Percentiles rank a stretch among this genome's conserved stretches.
Conservation (phyloP, 257 asterid species). For the Cordia subcordata region DNA sequence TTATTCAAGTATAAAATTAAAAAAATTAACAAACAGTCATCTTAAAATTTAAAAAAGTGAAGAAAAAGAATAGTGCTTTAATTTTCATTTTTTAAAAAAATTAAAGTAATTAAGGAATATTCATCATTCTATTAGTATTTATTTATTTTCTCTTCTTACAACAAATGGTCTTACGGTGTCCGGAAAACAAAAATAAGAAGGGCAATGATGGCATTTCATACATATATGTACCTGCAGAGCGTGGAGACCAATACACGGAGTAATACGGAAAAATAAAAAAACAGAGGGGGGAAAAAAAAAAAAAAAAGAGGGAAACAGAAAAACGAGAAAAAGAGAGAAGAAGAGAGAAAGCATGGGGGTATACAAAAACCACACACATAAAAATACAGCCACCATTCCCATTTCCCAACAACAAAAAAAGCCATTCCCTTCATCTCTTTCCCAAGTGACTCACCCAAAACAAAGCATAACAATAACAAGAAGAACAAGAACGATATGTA, state of each 20-base stretch:
- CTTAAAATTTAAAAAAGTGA: no score
- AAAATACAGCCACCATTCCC: neutral
- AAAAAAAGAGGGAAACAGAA: neutral
- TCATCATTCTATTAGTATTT: no score
- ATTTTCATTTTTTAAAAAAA: no score
- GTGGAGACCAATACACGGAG: neutral
- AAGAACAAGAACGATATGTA: neutral
- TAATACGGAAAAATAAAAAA: neutral
- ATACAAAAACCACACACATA: neutral
- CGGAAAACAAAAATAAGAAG: no score
- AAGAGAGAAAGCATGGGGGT: neutral
- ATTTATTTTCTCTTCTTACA: no score
- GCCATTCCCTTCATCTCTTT: neutral
- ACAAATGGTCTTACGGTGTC: no score
- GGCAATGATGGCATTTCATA: no score
- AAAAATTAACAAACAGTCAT: no score
- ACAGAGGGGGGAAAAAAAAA: neutral
- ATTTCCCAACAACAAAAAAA: neutral
- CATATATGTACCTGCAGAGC: no score
- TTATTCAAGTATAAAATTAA: no score
- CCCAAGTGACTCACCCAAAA: neutral
- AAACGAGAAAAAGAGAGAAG: neutral
- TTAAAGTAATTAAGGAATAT: no score
- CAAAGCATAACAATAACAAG: neutral
- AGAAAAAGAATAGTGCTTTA: no score